A percentile compares a stretch with the other conserved stretches of the same genome.
Conservation (phyloP, 2,329 filamentous ascomycete species). For the Endocalyx cinctus region DNA sequence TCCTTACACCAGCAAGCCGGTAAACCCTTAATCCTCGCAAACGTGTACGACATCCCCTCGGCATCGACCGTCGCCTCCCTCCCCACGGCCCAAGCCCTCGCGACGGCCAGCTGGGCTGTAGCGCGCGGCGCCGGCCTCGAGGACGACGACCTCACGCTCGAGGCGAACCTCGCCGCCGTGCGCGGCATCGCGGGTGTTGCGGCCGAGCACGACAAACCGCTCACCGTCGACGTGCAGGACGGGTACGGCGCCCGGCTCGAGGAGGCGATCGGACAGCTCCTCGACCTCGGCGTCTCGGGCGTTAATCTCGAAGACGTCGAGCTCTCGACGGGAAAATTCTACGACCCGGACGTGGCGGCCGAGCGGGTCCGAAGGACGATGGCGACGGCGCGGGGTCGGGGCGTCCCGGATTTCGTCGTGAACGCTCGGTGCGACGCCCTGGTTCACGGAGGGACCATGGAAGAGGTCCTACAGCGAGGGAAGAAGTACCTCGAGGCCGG, state of each 20-base stretch:
- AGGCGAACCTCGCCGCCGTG: conserved; percentile 38
- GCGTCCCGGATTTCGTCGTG: conserved; percentile 43
- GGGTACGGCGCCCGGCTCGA: conserved; percentile 38
- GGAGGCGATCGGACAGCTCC: conserved; percentile 33
- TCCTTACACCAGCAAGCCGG: conserved; percentile 19
- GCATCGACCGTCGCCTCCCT: conserved; percentile 33
- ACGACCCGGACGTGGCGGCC: conserved; percentile 34
- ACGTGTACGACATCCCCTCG: conserved; percentile 42
- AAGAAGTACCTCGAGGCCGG: conserved; percentile 46
- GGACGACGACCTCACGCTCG: conserved; percentile 37
- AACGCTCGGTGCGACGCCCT: conserved; percentile 48
- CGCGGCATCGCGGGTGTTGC: conserved; percentile 33
- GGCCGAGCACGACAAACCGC: conserved; percentile 25
- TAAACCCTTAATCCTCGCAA: conserved; percentile 41
- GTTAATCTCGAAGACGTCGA: conserved; percentile 49
- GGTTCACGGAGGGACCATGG: conserved; percentile 16
- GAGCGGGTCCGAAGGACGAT: conserved; percentile 34
- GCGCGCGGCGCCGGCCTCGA: conserved; percentile 31
- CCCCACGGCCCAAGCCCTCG: conserved; percentile 30
- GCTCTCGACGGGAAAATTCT: conserved; percentile 30
- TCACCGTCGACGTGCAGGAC: conserved; percentile 51
- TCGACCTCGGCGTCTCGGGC: conserved; percentile 44
- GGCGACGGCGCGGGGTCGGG: conserved; percentile 31
- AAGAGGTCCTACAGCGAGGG: conserved; percentile 39
- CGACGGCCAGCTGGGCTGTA: conserved; percentile 38